Evolutionary conservation across 805 yeast species (phyloP).

Genomic region (Starmerella davenportii): DNA sequence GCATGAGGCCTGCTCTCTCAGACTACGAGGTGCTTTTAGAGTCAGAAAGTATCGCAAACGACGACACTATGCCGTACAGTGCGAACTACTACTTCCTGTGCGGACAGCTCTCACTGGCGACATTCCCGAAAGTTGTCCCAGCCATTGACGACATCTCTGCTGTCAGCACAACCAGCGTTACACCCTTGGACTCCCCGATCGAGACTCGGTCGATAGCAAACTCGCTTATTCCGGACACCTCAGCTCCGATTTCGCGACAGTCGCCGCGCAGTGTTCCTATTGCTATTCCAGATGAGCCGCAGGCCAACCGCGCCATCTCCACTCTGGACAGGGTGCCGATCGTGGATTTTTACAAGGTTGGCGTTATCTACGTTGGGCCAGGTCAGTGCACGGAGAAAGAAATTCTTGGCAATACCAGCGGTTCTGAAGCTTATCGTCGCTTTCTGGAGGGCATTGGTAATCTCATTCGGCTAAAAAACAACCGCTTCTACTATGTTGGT

Average conservation of each 20-base stretch:
- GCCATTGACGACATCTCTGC: neutral
- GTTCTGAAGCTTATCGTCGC: slow-evolving; percentile 43
- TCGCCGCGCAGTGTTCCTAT: slow-evolving; percentile 15
- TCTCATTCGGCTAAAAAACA: slow-evolving; percentile 38
- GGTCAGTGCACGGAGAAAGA: slow-evolving; percentile 47
- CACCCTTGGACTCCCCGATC: neutral
- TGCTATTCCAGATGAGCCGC: slow-evolving; percentile 33
- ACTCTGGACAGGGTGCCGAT: slow-evolving; percentile 61
- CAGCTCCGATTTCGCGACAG: neutral
- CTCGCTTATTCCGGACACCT: neutral
- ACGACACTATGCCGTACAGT: slow-evolving; percentile 5
- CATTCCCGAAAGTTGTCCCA: slow-evolving; percentile 1
- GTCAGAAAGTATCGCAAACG: slow-evolving; percentile 1
- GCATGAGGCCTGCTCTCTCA: slow-evolving; percentile 7
- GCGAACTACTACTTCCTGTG: slow-evolving; percentile 10
- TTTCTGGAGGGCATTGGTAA: slow-evolving; percentile 45
- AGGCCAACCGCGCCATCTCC: slow-evolving; percentile 35
- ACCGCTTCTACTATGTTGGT: slow-evolving; percentile 44
- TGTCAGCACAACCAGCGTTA: neutral
- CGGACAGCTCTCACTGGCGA: slow-evolving; percentile 10
- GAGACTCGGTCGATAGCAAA: neutral
- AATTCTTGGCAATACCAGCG: slow-evolving; percentile 42
- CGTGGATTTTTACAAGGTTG: slow-evolving; percentile 61
- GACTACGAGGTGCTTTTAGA: neutral
- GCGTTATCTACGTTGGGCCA: slow-evolving; percentile 55